A percentile compares a stretch with the other conserved stretches of the same genome.
Conservation (phyloP, 106 monocot genomes). For the Alisma plantagoaquatica region DNA sequence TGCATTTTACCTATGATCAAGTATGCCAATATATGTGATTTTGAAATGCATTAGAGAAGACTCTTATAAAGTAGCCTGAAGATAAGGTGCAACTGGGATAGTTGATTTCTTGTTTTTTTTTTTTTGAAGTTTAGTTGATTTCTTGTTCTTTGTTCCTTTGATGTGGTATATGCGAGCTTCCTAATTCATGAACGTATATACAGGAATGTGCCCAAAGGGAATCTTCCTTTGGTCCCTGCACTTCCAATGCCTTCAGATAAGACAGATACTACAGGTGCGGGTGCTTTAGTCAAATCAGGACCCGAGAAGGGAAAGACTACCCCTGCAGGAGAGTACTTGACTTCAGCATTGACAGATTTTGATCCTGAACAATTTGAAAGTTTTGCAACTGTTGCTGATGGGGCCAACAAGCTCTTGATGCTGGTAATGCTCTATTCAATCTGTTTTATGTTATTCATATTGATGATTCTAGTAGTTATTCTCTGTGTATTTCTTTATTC, state of each 20-base stretch:
- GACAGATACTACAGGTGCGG: slow-evolving; percentile 34
- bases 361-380: slow-evolving; percentile 95
- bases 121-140: background rate
- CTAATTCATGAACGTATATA: too few relatives aligned
- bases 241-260: slow-evolving; percentile 35
- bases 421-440: slow-evolving; percentile 56
- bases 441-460: background rate
- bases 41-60: too few relatives aligned
- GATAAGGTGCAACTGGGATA: too few relatives aligned
- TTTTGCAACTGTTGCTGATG: slow-evolving; percentile 84
- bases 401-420: slow-evolving; percentile 99
- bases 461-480: background rate
- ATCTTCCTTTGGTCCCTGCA: slow-evolving; percentile 17
- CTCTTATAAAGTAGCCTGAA: too few relatives aligned
- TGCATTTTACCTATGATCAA: too few relatives aligned
- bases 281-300: slow-evolving; percentile 72
- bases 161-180: too few relatives aligned
- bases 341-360: slow-evolving; percentile 80
- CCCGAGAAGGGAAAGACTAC: slow-evolving; percentile 81
- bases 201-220: slow-evolving; percentile 54
- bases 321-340: slow-evolving; percentile 95
- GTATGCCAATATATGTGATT: too few relatives aligned
- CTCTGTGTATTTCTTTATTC: too few relatives aligned
- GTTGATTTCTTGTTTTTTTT: background rate
- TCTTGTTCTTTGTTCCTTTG: too few relatives aligned